These are phyloP conservation scores for Tricharina praecox DNA, from an alignment of 495 filamentous ascomycete genomes.

Conservation along the genomic window DNA sequence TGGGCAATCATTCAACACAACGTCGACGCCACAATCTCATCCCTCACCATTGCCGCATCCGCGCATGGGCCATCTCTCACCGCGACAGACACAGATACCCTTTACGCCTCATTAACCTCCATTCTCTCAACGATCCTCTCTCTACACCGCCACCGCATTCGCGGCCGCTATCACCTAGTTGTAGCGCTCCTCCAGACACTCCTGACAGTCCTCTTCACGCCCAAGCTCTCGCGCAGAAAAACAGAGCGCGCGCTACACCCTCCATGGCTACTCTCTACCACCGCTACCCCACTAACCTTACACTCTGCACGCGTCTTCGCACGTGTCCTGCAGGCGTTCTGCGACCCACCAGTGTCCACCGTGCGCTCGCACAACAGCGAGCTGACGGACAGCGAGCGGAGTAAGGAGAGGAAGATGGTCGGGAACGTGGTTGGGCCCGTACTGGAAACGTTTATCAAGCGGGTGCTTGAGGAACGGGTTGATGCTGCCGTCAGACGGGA, in stretches of 20 bases:
- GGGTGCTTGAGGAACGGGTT: slow-evolving; percentile 13
- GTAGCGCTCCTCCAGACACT: slow-evolving; percentile 16
- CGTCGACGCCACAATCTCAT: slow-evolving; percentile 21
- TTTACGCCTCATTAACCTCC: slow-evolving; percentile 14
- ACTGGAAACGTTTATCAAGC: slow-evolving; percentile 16
- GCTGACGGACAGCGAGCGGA: slow-evolving; percentile 12
- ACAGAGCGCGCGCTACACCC: slow-evolving; percentile 17
- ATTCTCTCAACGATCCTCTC: slow-evolving; percentile 9
- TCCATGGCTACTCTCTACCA: slow-evolving; percentile 15
- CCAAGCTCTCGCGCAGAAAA: slow-evolving; percentile 14
- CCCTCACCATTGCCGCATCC: slow-evolving; percentile 14
- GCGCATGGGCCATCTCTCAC: slow-evolving; percentile 14
- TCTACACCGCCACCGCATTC: slow-evolving; percentile 18
- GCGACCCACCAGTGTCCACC: slow-evolving; percentile 20
- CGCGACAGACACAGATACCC: slow-evolving; percentile 6
- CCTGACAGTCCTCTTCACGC: slow-evolving; percentile 16
- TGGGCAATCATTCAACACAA: slow-evolving; percentile 23
- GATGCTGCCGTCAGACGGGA: slow-evolving; percentile 20
- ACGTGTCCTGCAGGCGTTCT: slow-evolving; percentile 15
- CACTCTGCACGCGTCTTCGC: slow-evolving; percentile 11
- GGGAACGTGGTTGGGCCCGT: slow-evolving; percentile 14
- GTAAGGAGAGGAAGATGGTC: slow-evolving; percentile 19
- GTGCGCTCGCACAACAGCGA: slow-evolving; percentile 8
- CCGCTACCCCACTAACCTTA: not conserved
- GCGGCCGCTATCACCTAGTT: slow-evolving; percentile 24